phyloP scores from a whole-genome alignment of 805 yeast genomes.

The Starmerella vaccinii region DNA sequence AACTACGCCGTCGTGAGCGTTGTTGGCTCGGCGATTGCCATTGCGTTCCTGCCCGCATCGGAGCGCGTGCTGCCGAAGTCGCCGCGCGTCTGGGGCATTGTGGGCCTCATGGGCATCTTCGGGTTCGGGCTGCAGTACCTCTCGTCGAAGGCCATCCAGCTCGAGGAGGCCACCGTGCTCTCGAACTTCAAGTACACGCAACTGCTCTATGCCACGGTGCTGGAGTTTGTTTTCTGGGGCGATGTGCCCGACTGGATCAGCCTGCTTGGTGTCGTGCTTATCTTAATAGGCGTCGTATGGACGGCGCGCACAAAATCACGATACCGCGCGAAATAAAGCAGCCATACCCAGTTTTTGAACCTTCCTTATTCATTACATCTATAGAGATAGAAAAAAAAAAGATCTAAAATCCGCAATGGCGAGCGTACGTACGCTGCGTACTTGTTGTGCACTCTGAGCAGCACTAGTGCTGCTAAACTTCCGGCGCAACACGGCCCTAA shows the following conservation, averaged over 20 bases:
- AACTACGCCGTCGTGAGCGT: slow-evolving; percentile 58
- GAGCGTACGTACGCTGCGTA: no score
- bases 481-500: background rate
- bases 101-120: slow-evolving; percentile 53
- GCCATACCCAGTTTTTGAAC: no score
- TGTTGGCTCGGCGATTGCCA: slow-evolving; percentile 42
- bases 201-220: slow-evolving; percentile 63
- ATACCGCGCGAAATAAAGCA: background rate
- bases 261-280: slow-evolving; percentile 56
- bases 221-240: slow-evolving; percentile 64
- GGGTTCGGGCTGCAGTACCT: slow-evolving; percentile 78
- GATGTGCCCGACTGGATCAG: slow-evolving; percentile 65
- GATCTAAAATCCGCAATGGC: no score
- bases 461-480: background rate
- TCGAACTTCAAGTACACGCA: slow-evolving; percentile 67
- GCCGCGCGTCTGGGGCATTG: slow-evolving; percentile 42
- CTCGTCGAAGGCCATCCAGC: slow-evolving; percentile 71
- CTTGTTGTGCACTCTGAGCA: no score
- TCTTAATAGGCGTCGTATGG: slow-evolving; percentile 34
- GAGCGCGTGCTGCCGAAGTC: slow-evolving; percentile 10
- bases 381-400: no score
- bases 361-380: no score
- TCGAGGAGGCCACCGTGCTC: slow-evolving; percentile 69
- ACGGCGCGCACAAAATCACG: slow-evolving; percentile 11
- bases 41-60: background rate